Evolutionary conservation across 768 basidiomycete species (phyloP), one percentile per base, ranked within the genome.

Genomic region (Rhodotorula paludigena): DNA sequence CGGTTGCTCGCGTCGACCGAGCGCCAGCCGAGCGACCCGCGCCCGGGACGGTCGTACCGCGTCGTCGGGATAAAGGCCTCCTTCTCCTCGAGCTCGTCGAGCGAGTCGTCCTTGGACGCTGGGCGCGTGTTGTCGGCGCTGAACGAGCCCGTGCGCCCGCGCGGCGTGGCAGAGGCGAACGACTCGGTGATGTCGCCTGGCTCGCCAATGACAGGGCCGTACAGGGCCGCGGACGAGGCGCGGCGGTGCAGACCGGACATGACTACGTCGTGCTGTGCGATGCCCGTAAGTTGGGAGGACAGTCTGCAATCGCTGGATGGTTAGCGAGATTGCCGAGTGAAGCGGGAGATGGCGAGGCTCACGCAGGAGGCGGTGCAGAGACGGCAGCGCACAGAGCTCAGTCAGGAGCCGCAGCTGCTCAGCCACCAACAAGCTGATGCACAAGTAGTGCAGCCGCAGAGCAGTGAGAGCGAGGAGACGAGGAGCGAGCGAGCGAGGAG

Each of bases 61-160:
- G 58, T 21, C 36, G 25, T 16, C 12, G 54, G 30, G 48, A 63
- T 44, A 20, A 63, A 41, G 0, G 57, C 57, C 20, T 58, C 67
- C 42, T 68, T 68, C 58, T 68, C 67, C 41, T 63, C 67, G 32
- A 41, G 42, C 53, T 58, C 60, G 1, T 62, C 66, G 42, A 60
- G 60, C n/a, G n/a, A n/a, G 2, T 32, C 51, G 25, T 6, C n/a
- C n/a, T 48, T 48, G n/a, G 47, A n/a, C n/a, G n/a, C n/a, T 14
- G 47, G 47, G n/a, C 47, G 47, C n/a, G 47, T 48, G 47, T n/a
- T 28, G 48, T 23, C 20, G 1, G 54, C 21, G 18, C 36, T 11
- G 25, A 33, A 20, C 15, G 33, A 55, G 38, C 35, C 49, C 1
- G 35, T 57, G 56, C 51, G 39, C 18, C 21, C 25, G 35, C 61